Base-by-base conservation (phyloP, 2,329 filamentous ascomycete genomes). In the Fusarium tricinctum region DNA sequence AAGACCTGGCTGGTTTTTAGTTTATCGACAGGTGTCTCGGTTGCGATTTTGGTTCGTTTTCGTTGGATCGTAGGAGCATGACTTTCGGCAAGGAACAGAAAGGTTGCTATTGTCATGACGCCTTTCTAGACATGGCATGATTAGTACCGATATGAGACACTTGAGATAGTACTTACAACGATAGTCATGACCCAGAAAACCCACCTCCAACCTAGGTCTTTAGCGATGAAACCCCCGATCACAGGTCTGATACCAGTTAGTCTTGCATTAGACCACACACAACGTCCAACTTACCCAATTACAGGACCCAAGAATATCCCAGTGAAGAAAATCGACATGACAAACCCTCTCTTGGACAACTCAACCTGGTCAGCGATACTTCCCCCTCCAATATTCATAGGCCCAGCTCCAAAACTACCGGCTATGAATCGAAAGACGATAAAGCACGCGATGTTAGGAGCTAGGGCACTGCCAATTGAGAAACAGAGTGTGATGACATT, bases 251-350 rank as follows among this genome's bases (percentile, higher is more conserved):
- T 2, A 14, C 2, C 5, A 3, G 14, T 53, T 5, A 53, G 20
- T 5, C 30, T 14, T 10, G 15, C 14, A 8, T 15, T 6, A 8
- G 14, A 33, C 13, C 30, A 14, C 10, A 6, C 14, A 33, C 14
- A 14, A 6, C 6, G 6, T 14, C 5, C 14, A 2, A 5, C 35
- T 12, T 33, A 48, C 58, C 58, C 58, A 7, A 61, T 47, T 0
- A 61, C 47, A 6, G 58, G 58, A 5, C 59, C 42, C 10, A 62
- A 33, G 23, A 62, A 62, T 0, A 61, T 33, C 5, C 47, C 59
- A 33, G 56, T 61, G 28, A 62, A 62, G 30, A 61, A 62, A 10
- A 62, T 61, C 3, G 59, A 62, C 59, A 62, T 62, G 14, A 61
- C 59, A 33, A 62, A 54, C 0, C 59, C 56, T 38, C 56, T 38